Percentiles rank a stretch among this genome's conserved stretches.
These are phyloP conservation scores for Mycoemilia scoparia DNA, from an alignment of 192 early-diverging fungal species.

Conservation along the genomic window DNA sequence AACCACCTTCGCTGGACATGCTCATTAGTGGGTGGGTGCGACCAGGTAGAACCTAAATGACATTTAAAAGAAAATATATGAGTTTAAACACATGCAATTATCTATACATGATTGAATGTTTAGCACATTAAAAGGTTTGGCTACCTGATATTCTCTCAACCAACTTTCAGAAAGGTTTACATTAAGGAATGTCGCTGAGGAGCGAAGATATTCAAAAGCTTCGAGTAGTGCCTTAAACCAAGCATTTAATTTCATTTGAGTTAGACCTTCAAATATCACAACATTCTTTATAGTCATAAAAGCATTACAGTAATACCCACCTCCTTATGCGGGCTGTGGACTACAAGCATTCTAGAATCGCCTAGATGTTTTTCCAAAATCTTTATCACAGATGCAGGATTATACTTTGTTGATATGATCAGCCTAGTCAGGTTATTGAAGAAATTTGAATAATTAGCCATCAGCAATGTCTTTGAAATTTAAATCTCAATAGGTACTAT, in stretches of 20 bases:
- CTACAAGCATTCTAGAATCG: constrained; percentile 70
- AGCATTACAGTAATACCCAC: constrained; percentile 3
- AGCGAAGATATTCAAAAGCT: constrained; percentile 45
- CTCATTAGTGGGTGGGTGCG: constrained; percentile 69
- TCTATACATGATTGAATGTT: no score
- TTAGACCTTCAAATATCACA: not conserved
- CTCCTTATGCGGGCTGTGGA: constrained; percentile 57
- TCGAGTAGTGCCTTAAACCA: constrained; percentile 40
- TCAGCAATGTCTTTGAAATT: no score
- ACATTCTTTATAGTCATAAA: not conserved
- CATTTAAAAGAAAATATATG: not conserved
- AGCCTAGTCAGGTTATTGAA: no score
- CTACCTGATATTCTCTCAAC: constrained; percentile 76
- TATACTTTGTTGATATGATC: constrained; percentile 63
- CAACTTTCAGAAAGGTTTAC: constrained; percentile 80
- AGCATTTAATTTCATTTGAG: not conserved
- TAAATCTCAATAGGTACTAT: no score
- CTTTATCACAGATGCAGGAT: constrained; percentile 50
- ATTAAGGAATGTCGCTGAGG: constrained; percentile 49
- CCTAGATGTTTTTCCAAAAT: constrained; percentile 51
- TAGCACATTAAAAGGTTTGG: no score
- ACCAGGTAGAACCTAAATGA: constrained; percentile 56
- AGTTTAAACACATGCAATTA: not conserved
- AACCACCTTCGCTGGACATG: constrained; percentile 53
- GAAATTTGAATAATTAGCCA: no score